Conservation (phyloP, 1,284 basidiomycete genomes). For the Trichosporon sp. region DNA sequence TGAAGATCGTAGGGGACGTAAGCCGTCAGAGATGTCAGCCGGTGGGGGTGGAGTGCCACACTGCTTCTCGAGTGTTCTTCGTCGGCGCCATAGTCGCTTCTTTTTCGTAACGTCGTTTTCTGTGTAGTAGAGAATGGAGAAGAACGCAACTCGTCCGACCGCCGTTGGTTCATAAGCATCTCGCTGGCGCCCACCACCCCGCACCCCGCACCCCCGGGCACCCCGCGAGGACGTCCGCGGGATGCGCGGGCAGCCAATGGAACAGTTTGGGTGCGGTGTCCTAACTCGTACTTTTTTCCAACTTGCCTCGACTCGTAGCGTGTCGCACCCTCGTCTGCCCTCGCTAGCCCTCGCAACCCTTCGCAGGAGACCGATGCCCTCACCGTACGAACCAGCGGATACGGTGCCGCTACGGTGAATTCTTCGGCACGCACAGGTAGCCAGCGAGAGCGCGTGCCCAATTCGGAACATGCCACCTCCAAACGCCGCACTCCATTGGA, state of each 20-base stretch:
- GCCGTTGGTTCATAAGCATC: background rate
- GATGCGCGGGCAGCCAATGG: slow-evolving; percentile 6
- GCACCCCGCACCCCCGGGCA: background rate
- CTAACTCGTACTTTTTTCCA: slow-evolving; percentile 6
- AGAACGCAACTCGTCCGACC: background rate
- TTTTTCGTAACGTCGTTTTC: background rate
- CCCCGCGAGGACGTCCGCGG: background rate
- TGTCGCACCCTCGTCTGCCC: background rate
- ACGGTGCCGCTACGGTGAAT: slow-evolving; percentile 3
- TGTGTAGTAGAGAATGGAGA: background rate
- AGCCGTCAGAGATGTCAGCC: slow-evolving; percentile 6
- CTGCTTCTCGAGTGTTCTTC: background rate
- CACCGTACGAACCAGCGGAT: background rate
- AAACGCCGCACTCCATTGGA: background rate
- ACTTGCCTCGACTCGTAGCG: background rate
- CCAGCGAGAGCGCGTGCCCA: background rate
- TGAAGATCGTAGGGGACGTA: background rate
- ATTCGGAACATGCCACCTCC: background rate
- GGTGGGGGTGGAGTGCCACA: background rate
- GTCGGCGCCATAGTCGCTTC: background rate
- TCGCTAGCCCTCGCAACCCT: background rate
- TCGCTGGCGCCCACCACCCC: slow-evolving; percentile 9
- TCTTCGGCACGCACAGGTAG: background rate
- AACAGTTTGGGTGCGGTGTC: background rate
- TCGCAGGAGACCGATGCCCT: background rate